These are phyloP conservation scores for Entomortierella parvispora DNA, from an alignment of 192 early-diverging fungal species.

Conservation along the genomic window DNA sequence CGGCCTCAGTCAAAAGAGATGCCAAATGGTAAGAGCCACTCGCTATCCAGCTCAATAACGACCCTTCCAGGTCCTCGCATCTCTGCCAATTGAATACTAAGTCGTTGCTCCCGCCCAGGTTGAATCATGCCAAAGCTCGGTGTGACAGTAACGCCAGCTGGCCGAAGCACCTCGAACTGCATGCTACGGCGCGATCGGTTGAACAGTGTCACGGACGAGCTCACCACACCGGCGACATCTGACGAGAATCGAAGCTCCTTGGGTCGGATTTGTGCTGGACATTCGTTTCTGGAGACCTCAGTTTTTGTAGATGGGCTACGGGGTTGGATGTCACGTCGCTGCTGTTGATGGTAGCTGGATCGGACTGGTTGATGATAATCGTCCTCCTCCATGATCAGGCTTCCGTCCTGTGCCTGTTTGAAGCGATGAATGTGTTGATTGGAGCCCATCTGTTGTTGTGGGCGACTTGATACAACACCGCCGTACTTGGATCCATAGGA, in stretches of 20 bases:
- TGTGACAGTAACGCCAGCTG: conserved; percentile 26
- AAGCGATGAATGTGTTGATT: conserved; percentile 27
- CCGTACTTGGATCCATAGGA: conserved; percentile 3
- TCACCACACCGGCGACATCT: conserved; percentile 18
- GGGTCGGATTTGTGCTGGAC: conserved; percentile 40
- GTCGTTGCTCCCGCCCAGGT: conserved; percentile 31
- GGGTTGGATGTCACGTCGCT: not conserved
- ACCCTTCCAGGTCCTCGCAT: conserved; percentile 26
- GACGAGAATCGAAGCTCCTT: conserved; percentile 22
- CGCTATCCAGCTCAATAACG: conserved; percentile 34
- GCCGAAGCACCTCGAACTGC: conserved; percentile 35
- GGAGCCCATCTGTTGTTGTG: conserved; percentile 21
- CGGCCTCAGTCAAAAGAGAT: conserved; percentile 34
- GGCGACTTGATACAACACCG: not conserved
- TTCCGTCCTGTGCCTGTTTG: conserved; percentile 32
- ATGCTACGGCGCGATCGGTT: conserved; percentile 30
- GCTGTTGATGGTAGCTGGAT: conserved; percentile 5
- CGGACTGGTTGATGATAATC: not conserved
- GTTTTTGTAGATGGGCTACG: not conserved
- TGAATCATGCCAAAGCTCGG: conserved; percentile 28
- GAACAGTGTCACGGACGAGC: conserved; percentile 24
- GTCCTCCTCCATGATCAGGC: conserved; percentile 14
- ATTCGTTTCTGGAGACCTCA: conserved; percentile 2
- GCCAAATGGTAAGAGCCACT: conserved; percentile 24
- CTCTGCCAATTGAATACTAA: conserved; percentile 27